Percentiles rank a stretch among this genome's conserved stretches.
Conservation (phyloP, 306 rosid species). For the Fragaria ananassa region DNA sequence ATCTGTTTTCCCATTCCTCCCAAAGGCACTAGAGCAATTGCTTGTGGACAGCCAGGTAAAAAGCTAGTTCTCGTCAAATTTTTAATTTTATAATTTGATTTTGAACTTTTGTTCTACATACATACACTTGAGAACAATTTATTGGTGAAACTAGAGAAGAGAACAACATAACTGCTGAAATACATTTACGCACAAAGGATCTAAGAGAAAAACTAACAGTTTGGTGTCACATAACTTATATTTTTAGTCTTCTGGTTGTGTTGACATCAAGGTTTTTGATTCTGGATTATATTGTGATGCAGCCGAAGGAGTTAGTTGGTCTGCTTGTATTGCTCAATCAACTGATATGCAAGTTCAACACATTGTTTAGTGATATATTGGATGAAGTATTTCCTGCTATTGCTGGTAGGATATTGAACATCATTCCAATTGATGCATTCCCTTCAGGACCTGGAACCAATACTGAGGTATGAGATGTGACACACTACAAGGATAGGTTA, state of each 20-base stretch:
- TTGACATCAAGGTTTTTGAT: not conserved
- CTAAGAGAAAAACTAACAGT: not conserved
- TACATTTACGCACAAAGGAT: not conserved
- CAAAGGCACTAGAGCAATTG: conserved; percentile 84
- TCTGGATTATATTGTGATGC: conserved; percentile 32
- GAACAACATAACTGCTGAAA: not conserved
- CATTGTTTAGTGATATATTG: conserved; percentile 63
- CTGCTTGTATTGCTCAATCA: conserved; percentile 84
- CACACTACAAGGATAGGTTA: not conserved
- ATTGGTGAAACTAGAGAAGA: not conserved
- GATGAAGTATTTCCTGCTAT: conserved; percentile 81
- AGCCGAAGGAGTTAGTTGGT: conserved; percentile 87
- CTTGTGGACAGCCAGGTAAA: conserved; percentile 86
- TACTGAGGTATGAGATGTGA: conserved; percentile 62
- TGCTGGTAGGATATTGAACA: conserved; percentile 62
- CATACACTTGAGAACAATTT: conserved; percentile 12
- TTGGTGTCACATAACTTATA: not conserved
- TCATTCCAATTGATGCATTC: conserved; percentile 69
- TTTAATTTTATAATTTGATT: not conserved
- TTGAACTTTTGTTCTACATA: not conserved
- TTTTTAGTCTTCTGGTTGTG: not conserved
- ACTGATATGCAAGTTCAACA: conserved; percentile 88
- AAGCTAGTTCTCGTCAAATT: conserved; percentile 3
- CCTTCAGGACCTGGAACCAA: conserved; percentile 81
- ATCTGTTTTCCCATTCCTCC: conserved; percentile 89